Evolutionary conservation across 371 early-diverging fungal species (phyloP), one percentile per base, ranked within the genome.

Genomic region (Choanephora cucurbitarum): DNA sequence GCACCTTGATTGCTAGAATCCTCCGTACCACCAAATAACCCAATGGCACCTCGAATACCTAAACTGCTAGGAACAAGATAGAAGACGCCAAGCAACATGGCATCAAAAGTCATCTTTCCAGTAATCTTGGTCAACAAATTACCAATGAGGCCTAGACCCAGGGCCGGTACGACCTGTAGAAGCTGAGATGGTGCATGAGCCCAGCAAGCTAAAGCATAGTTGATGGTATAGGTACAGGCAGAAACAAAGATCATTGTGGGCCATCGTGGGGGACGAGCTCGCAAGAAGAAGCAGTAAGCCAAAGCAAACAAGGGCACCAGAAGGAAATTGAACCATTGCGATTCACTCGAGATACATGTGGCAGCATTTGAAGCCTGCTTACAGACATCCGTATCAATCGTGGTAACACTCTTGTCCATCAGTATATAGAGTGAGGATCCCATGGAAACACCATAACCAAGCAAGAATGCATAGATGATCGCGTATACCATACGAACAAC

Each of bases 401-500:
- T 42, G 1, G 9, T 46, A 2, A 24, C 21, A 8, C 18, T 51
- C 1, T 55, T 42, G 22, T 82, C 83, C 14, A 84, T 68, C 0
- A 64, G 50, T 9, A 63, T 48, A 57, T 67, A 82, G 11, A 68
- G 64, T 49, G 73, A 63, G 33, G 82, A 71, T 0, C 94, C 94
- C 57, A 92, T 81, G 0, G 83, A 71, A 39, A 94, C 75, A n/a
- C 92, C 94, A 49, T 89, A 92, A 2, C 90, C 88, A 8, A 91
- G 79, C 33, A 91, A 57, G 52, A 93, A 85, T 1, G 91, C 87
- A 17, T 86, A 86, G 14, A 94, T 70, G 11, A 95, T 70, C 2
- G 92, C 85, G 62, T 90, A 87, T 21, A 91, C 89, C 58, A 92
- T 75, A 0, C 92, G 84, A 1, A 92, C 85, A 0, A 91, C 89